A percentile compares a stretch with the other conserved stretches of the same genome.
Conservation (phyloP, 2,329 filamentous ascomycete genomes). For the Chalaropsis ovoidea region DNA sequence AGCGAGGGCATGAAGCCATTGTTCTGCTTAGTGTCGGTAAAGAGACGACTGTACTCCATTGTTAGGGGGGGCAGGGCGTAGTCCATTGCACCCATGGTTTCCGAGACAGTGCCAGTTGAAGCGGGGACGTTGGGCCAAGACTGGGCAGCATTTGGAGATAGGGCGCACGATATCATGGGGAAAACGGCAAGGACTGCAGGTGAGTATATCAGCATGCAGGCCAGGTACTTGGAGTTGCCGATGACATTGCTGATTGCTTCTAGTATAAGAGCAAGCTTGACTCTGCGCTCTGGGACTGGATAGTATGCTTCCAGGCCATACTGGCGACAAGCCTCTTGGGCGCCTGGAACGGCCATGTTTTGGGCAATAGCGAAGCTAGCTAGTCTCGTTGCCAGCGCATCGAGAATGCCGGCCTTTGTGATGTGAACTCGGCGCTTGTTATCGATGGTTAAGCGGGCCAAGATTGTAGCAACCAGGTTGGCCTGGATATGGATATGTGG, state of each 20-base stretch:
- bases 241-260: constrained; percentile 70
- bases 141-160: constrained; percentile 5
- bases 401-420: constrained; percentile 62
- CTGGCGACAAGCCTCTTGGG: constrained; percentile 44
- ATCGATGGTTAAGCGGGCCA: constrained; percentile 13
- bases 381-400: constrained; percentile 64
- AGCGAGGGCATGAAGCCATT: neutral
- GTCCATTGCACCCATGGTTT: constrained; percentile 50
- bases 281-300: constrained; percentile 50
- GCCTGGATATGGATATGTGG: constrained; percentile 12
- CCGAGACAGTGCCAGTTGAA: neutral
- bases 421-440: constrained; percentile 34
- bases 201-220: constrained; percentile 59
- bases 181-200: constrained; percentile 61
- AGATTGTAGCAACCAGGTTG: constrained; percentile 11
- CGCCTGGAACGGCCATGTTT: constrained; percentile 58
- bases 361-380: constrained; percentile 59
- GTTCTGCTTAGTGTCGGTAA: neutral
- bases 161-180: constrained; percentile 42
- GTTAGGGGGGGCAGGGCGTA: constrained; percentile 51
- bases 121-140: constrained; percentile 15
- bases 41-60: constrained; percentile 18
- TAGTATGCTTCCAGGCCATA: constrained; percentile 49
- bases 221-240: constrained; percentile 66
- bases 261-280: constrained; percentile 58